Conservation (phyloP, 306 rosid genomes). For the Argentina anserina region DNA sequence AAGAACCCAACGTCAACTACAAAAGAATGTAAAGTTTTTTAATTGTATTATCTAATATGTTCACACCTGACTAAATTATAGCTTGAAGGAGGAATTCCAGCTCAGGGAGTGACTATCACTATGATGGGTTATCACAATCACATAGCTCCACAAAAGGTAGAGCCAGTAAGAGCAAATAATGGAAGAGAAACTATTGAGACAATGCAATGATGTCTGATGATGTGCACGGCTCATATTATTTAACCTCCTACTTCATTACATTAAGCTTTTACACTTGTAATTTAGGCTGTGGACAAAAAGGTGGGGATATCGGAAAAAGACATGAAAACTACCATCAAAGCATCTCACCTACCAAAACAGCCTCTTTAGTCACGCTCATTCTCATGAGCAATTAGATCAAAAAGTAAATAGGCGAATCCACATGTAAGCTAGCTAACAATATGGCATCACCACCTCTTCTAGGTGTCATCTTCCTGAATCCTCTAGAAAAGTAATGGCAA, state of each 20-base stretch:
- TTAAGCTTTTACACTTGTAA: constrained; percentile 28
- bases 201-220: constrained; percentile 22
- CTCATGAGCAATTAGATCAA: constrained; percentile 20
- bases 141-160: constrained; percentile 26
- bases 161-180: constrained; percentile 33
- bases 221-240: constrained; percentile 23
- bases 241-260: constrained; percentile 16
- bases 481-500: constrained; percentile 12
- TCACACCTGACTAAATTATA: constrained; percentile 1
- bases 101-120: constrained; percentile 21
- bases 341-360: constrained; percentile 8
- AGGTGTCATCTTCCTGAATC: constrained; percentile 28
- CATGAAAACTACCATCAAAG: constrained; percentile 19
- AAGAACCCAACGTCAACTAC: neutral
- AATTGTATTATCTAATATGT: neutral
- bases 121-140: constrained; percentile 19
- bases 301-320: neutral
- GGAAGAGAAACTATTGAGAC: constrained; percentile 29
- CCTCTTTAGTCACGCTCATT: constrained; percentile 18
- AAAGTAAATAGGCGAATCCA: constrained; percentile 24
- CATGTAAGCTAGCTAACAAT: constrained; percentile 28
- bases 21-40: neutral
- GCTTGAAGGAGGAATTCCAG: neutral
- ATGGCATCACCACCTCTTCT: constrained; percentile 15
- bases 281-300: neutral